Conservation (phyloP, 108 stramenopile genomes). For the Halocafeteria seosinensis region DNA sequence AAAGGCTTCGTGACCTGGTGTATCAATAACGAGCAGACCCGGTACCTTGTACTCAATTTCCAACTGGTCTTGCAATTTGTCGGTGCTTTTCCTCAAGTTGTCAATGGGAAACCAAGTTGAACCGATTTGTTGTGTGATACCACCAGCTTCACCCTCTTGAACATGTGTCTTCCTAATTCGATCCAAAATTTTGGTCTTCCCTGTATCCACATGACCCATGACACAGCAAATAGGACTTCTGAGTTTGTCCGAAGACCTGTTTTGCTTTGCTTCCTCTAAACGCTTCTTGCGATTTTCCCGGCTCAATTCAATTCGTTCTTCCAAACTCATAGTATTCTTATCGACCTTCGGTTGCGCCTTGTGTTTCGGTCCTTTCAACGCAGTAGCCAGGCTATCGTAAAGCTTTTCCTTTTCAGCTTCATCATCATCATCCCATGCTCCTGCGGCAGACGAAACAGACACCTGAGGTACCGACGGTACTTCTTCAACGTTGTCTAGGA, state of each 20-base stretch:
- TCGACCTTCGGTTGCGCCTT: too few species aligned
- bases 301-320: slow-evolving; percentile 8
- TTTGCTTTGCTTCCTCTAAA: slow-evolving; percentile 57
- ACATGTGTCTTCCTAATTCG: slow-evolving; percentile 98
- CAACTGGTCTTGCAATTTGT: slow-evolving; percentile 42
- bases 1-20: slow-evolving; percentile 94
- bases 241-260: slow-evolving; percentile 66
- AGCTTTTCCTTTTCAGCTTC: too few species aligned
- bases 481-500: too few species aligned
- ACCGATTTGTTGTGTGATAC: slow-evolving; percentile 99
- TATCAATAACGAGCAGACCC: slow-evolving; percentile 93
- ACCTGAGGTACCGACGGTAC: too few species aligned
- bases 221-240: slow-evolving; percentile 91
- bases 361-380: too few species aligned
- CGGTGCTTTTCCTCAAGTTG: slow-evolving; percentile 61
- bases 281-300: slow-evolving; percentile 27
- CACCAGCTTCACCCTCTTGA: slow-evolving; percentile 97
- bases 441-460: too few species aligned
- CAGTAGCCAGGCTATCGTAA: too few species aligned
- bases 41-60: slow-evolving; percentile 69
- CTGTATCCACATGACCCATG: slow-evolving; percentile 99
- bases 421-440: too few species aligned
- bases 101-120: slow-evolving; percentile 93
- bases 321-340: too few species aligned
- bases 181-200: slow-evolving; percentile 94